Evolutionary conservation across 768 basidiomycete genomes (phyloP).

Genomic region (Kwoniella newhampshirensis): DNA sequence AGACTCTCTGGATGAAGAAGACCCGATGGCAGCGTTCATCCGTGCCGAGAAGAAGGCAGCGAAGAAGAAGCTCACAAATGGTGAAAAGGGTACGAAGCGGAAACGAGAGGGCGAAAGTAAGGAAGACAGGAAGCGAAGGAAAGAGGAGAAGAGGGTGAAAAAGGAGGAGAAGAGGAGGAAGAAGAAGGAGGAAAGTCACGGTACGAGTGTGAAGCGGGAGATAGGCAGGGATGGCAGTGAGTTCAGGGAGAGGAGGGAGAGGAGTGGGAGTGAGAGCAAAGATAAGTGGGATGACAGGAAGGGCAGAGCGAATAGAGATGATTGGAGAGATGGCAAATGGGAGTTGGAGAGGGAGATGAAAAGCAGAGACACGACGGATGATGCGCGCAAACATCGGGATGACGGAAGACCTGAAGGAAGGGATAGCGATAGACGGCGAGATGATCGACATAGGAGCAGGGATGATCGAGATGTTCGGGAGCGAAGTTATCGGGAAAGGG

Average conservation of each 20-base stretch:
- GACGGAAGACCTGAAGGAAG: background rate
- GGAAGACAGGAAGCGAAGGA: conserved; percentile 68
- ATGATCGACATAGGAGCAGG: background rate
- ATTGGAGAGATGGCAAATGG: conserved; percentile 32
- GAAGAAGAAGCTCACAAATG: conserved; percentile 23
- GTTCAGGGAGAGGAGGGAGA: conserved; percentile 7
- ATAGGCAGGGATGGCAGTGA: background rate
- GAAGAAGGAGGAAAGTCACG: conserved; percentile 13
- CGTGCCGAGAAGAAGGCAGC: conserved; percentile 63
- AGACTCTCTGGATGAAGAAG: conserved; percentile 79
- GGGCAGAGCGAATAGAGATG: conserved; percentile 27
- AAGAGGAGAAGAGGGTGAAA: conserved; percentile 71
- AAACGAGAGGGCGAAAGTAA: conserved; percentile 60
- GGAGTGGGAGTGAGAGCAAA: conserved; percentile 3
- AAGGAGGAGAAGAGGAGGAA: conserved; percentile 52
- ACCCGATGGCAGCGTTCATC: conserved; percentile 95
- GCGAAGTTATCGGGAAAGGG: background rate
- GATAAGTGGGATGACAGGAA: conserved; percentile 12
- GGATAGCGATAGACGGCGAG: conserved; percentile 12
- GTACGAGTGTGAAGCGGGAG: conserved; percentile 5
- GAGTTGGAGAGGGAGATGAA: conserved; percentile 29
- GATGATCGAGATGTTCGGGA: conserved; percentile 7
- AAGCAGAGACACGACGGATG: conserved; percentile 11
- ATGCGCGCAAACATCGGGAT: conserved; percentile 3
- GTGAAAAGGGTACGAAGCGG: conserved; percentile 63